Base-by-base conservation (phyloP, 306 rosid genomes). In the Leucaena leucocephala region DNA sequence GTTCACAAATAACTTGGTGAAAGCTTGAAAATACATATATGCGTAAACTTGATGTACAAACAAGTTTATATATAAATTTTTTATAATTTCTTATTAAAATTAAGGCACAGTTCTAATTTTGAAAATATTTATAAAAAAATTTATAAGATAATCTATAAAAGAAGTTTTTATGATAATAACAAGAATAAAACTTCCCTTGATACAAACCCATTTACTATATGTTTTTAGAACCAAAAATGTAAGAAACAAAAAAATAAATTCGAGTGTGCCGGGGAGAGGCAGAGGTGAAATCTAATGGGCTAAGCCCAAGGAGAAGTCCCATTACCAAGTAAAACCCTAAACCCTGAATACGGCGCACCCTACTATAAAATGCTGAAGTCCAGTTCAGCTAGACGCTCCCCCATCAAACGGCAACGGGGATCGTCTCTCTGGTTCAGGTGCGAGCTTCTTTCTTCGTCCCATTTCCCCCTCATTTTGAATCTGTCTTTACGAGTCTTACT, bases 261-360 rank as follows among this genome's bases (percentile, higher is more conserved):
- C 1, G 2, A 9, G 11, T 16, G 42, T 42, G 66, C 38, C 0
- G 57, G 5, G 16, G 14, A 8, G 27, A 6, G 39, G 36, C 74
- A 3, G 22, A 39, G 1, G 38, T 48, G 12, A 4, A 76, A 55
- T 27, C 8, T 14, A 33, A 46, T 80, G 45, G 14, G 33, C 64
- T 68, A 4, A 75, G 16, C 69, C 19, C 4, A 70, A 4, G 40
- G 6, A 27, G 15, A 16, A 35, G 54, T 10, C 34, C 44, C 61
- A 12, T 6, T 6, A 38, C 52, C 61, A 17, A 8, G 65, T 34
- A 78, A 89, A 83, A 83, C 89, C 84, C 89, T 83, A 86, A 87
- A 82, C 88, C 96, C 89, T 59, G 50, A 14, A 49, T 11, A 8
- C 61, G 16, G 7, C 35, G 5, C 15, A 21, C 3, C 7, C 4